Evolutionary conservation across 2,329 filamentous ascomycete genomes (phyloP).

Genomic region (Albophoma yamanashiensis): DNA sequence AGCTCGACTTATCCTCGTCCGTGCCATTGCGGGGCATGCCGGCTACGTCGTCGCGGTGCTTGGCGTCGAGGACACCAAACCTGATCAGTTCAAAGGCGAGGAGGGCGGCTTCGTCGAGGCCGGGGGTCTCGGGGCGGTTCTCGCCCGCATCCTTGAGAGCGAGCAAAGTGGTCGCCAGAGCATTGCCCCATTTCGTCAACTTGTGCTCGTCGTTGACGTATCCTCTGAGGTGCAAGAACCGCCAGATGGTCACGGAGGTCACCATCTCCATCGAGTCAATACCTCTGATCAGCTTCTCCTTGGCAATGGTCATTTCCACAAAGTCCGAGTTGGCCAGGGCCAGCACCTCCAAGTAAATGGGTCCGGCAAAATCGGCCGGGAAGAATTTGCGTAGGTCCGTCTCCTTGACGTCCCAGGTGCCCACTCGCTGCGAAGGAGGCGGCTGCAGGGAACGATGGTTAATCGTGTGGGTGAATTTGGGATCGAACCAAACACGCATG

Average conservation of each 20-base stretch:
- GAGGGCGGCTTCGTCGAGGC: conserved; percentile 66
- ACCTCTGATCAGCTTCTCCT: conserved; percentile 47
- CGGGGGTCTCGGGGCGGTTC: conserved; percentile 29
- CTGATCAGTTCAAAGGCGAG: conserved; percentile 79
- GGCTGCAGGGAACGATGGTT: conserved; percentile 43
- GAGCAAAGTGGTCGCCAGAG: conserved; percentile 59
- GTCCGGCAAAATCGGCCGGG: conserved; percentile 27
- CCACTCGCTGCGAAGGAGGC: conserved; percentile 34
- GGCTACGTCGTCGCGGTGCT: conserved; percentile 45
- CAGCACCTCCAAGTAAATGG: conserved; percentile 48
- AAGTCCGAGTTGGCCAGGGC: conserved; percentile 62
- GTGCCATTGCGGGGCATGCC: conserved; percentile 44
- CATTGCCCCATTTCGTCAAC: conserved; percentile 75
- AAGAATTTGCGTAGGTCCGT: conserved; percentile 38
- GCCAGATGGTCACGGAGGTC: conserved; percentile 66
- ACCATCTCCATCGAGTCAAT: conserved; percentile 57
- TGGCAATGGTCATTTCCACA: conserved; percentile 54
- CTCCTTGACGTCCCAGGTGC: conserved; percentile 65
- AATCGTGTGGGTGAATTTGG: conserved; percentile 55
- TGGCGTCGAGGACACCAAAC: conserved; percentile 65
- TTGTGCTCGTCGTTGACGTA: conserved; percentile 73
- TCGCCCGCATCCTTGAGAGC: conserved; percentile 44
- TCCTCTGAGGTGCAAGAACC: conserved; percentile 79
- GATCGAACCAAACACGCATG: conserved; percentile 77
- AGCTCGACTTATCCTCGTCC: conserved; percentile 66